Conservation (phyloP, 2,329 filamentous ascomycete species). For the Boeremia exigua region DNA sequence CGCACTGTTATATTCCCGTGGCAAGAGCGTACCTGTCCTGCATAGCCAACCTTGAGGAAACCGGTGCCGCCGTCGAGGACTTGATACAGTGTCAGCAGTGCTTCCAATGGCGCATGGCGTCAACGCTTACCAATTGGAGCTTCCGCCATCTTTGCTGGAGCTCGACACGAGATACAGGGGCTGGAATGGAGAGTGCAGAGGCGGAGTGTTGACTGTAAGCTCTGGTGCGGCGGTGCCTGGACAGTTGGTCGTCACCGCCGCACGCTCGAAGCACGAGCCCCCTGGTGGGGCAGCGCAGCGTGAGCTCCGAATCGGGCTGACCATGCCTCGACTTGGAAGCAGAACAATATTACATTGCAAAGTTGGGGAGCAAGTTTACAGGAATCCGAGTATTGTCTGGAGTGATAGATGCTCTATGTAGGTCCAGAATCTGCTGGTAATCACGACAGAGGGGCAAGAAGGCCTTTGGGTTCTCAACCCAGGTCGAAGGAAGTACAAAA, state of each 20-base stretch:
- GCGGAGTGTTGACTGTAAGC: conserved; percentile 16
- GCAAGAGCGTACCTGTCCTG: conserved; percentile 70
- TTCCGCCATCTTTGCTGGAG: conserved; percentile 52
- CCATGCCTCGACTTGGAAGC: not conserved
- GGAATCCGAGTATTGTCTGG: too few relatives aligned
- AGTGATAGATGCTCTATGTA: too few relatives aligned
- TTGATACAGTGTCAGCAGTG: conserved; percentile 53
- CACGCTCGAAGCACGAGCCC: conserved; percentile 19
- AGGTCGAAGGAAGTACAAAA: too few relatives aligned
- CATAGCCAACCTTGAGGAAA: conserved; percentile 99
- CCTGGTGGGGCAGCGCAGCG: conserved; percentile 32
- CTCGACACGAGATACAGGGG: conserved; percentile 19
- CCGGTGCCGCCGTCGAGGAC: conserved; percentile 99
- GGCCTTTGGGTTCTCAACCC: too few relatives aligned
- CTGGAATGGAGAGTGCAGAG: conserved; percentile 7
- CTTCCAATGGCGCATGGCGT: conserved; percentile 9
- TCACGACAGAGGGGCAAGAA: too few relatives aligned
- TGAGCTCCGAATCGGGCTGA: conserved; percentile 17
- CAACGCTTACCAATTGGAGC: conserved; percentile 55
- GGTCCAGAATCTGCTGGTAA: too few relatives aligned
- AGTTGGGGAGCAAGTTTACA: too few relatives aligned
- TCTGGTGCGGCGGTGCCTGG: conserved; percentile 17
- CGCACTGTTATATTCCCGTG: not conserved
- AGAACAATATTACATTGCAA: not conserved
- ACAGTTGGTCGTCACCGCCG: conserved; percentile 22